Evolutionary conservation across 2,329 filamentous ascomycete species (phyloP), one percentile per base, ranked within the genome.

Genomic region (Xylaria sp.): DNA sequence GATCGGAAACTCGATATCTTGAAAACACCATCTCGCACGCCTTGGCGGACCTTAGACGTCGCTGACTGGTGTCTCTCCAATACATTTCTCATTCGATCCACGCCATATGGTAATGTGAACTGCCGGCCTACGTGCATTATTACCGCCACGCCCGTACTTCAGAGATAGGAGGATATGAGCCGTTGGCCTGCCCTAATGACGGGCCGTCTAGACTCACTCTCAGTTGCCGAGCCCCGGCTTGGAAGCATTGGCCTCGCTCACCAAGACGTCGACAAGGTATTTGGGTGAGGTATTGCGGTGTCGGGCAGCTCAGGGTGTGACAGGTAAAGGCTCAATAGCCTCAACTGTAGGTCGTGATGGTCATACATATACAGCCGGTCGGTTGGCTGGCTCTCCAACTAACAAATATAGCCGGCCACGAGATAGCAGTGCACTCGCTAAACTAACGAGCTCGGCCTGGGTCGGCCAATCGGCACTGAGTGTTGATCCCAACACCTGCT

Each of bases 351-450:
- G 48, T 30, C 27, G 55, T 12, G 54, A 50, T 45, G 27, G 47
- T 54, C 32, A 39, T 57, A 56, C 51, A 51, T 59, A 53, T 45
- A 48, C 30, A 57, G 55, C 32, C 55, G 36, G 57, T 47, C 55
- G 12, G 55, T 47, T 47, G 30, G 62, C 64, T 61, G 53, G 30
- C 32, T 24, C 51, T 61, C 39, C 19, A 59, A 63, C 39, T 11
- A 59, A 63, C 24, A 39, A 59, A 67, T 60, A 67, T 60, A 63
- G 61, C 64, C 60, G 60, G 30, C 62, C 61, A 54, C 57, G 34
- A 57, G 57, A 61, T 48, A 65, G 51, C 34, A 58, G 57, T 36
- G 30, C 57, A 36, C 47, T 58, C 53, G 57, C 65, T 60, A 50
- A 59, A 34, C 11, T n/a, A 12, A 45, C n/a, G 30, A 50, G 36